These are phyloP conservation scores for Nannizzia gypsea DNA, from an alignment of 2,329 filamentous ascomycete species.

Conservation along the genomic window DNA sequence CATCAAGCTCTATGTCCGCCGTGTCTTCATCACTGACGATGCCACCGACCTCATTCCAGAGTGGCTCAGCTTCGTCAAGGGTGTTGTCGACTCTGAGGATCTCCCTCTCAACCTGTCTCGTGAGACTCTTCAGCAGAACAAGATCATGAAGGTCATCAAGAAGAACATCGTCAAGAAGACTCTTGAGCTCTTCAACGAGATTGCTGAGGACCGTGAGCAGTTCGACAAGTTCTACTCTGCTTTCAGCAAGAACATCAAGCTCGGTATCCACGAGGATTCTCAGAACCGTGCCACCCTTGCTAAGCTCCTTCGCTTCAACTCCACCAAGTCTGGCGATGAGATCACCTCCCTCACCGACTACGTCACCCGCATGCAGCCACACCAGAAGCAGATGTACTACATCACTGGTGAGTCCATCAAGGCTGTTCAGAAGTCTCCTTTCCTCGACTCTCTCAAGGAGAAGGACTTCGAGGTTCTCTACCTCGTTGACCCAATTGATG, in stretches of 20 bases:
- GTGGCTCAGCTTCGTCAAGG: slow-evolving; percentile 99
- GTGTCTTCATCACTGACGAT: slow-evolving; percentile 99
- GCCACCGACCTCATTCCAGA: slow-evolving; percentile 98
- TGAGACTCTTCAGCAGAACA: slow-evolving; percentile 99
- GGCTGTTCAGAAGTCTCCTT: slow-evolving; percentile 94
- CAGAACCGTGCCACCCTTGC: slow-evolving; percentile 89
- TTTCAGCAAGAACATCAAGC: slow-evolving; percentile 99
- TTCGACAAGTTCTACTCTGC: slow-evolving; percentile 99
- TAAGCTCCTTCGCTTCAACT: slow-evolving; percentile 98
- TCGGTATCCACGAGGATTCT: slow-evolving; percentile 98
- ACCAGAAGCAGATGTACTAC: slow-evolving; percentile 99
- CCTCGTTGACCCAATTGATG: slow-evolving; percentile 97
- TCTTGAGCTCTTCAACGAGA: slow-evolving; percentile 98
- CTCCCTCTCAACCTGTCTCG: slow-evolving; percentile 98
- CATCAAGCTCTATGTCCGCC: slow-evolving; percentile 99
- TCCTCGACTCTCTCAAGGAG: slow-evolving; percentile 96
- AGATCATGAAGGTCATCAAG: slow-evolving; percentile 99
- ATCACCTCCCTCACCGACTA: slow-evolving; percentile 91
- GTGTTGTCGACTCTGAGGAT: slow-evolving; percentile 99
- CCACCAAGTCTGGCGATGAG: slow-evolving; percentile 97
- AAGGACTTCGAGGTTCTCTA: slow-evolving; percentile 99
- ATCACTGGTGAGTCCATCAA: slow-evolving; percentile 99
- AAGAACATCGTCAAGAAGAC: slow-evolving; percentile 99
- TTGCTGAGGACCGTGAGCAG: slow-evolving; percentile 98
- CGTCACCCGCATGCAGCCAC: slow-evolving; percentile 97